Conservation (phyloP, 495 filamentous ascomycete genomes). For the Lentithecium fluviatile region DNA sequence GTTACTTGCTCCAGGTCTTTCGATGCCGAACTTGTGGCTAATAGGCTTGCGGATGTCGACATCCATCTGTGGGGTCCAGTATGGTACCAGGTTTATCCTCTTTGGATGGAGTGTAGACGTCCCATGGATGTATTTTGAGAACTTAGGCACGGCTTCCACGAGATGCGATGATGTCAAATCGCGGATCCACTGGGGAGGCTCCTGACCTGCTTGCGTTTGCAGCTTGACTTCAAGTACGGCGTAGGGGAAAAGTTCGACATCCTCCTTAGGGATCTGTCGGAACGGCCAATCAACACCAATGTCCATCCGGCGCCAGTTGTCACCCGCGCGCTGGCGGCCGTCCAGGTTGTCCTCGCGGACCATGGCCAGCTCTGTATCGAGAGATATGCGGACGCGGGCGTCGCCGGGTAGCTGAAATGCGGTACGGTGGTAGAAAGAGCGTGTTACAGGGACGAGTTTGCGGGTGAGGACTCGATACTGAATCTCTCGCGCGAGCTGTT, state of each 20-base stretch:
- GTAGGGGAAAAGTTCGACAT: constrained; percentile 91
- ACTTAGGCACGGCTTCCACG: constrained; percentile 97
- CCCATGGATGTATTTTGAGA: constrained; percentile 99
- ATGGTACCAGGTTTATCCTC: constrained; percentile 86
- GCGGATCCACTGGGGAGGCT: constrained; percentile 93
- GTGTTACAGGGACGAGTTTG: constrained; percentile 77
- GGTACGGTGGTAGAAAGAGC: constrained; percentile 96
- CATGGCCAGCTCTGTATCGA: constrained; percentile 96
- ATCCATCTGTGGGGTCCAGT: constrained; percentile 98
- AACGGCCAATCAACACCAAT: constrained; percentile 97
- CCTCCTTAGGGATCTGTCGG: constrained; percentile 76
- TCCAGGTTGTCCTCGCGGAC: constrained; percentile 92
- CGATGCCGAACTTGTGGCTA: constrained; percentile 83
- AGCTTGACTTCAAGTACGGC: constrained; percentile 96
- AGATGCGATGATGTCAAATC: constrained; percentile 89
- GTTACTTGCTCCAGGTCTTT: constrained; percentile 69
- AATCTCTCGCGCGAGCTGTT: constrained; percentile 84
- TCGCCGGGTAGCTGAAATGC: constrained; percentile 97
- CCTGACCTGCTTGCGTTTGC: constrained; percentile 94
- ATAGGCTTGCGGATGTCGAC: constrained; percentile 93
- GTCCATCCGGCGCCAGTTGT: constrained; percentile 96
- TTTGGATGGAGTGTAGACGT: constrained; percentile 81
- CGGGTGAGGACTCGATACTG: constrained; percentile 89
- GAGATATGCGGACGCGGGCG: constrained; percentile 91
- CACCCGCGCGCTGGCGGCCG: constrained; percentile 68